Evolutionary conservation across 2,329 filamentous ascomycete genomes (phyloP), one percentile per base, ranked within the genome.

Genomic region (Biscogniauxia sp.): DNA sequence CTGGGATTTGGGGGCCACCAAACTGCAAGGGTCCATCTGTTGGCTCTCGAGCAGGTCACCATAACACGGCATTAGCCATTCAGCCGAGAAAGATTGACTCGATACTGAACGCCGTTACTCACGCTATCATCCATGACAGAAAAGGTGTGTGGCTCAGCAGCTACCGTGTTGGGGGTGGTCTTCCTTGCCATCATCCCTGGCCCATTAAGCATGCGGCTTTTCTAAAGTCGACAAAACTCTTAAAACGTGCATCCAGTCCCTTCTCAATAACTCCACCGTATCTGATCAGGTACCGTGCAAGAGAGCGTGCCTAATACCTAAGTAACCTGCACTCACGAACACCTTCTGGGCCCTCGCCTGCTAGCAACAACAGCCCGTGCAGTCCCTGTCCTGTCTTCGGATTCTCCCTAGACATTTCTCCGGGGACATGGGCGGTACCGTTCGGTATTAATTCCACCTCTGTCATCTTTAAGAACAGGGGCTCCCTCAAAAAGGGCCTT

Each of bases 361-460:
- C 60, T 32, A 32, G 57, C 61, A 64, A 58, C 63, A 57, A 50
- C 65, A 67, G 70, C 72, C 73, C 74, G 74, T 77, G 73, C 76
- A 73, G 70, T 66, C 77, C 78, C 75, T 78, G 75, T 72, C 71
- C 66, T 73, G 69, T 71, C 66, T 74, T 76, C 75, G 76, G 76
- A 76, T 75, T 74, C 76, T 76, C 74, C 75, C 74, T 78, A 74
- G 77, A 75, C 74, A 77, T 78, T 77, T 77, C 76, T 80, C 78
- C 78, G 76, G 73, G 71, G 75, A 71, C 72, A 72, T 72, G 73
- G 70, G 72, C 70, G 69, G 73, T 77, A 76, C 74, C 72, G 72
- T 72, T 74, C 74, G 77, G 76, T 79, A 79, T 78, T 79, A 76
- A 79, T 77, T 75, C 77, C 75, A 78, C 75, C 74, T 80, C 75